A percentile compares a stretch with the other conserved stretches of the same genome.
phyloP scores from a whole-genome alignment of 2,329 filamentous ascomycete species.

The Apiospora koreana region DNA sequence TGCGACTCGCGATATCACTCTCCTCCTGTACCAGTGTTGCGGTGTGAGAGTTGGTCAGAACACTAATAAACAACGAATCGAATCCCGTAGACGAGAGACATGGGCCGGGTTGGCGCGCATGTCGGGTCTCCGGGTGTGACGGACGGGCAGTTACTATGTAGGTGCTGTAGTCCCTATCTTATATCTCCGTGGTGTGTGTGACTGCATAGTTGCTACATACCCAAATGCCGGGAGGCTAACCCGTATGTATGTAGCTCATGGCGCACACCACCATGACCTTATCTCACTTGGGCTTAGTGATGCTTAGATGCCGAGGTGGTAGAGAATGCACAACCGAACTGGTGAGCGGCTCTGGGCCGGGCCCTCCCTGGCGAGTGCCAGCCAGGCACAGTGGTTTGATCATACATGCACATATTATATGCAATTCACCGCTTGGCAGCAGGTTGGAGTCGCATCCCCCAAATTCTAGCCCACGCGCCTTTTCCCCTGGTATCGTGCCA shows the following conservation, averaged over 20 bases:
- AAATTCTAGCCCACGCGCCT: background rate
- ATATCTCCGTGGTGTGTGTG: background rate
- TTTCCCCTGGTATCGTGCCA: background rate
- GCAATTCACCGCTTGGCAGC: background rate
- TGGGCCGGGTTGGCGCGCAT: background rate
- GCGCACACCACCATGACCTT: background rate
- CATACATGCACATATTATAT: background rate
- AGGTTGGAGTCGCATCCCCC: background rate
- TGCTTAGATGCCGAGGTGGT: background rate
- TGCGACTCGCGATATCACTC: background rate
- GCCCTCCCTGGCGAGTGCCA: background rate
- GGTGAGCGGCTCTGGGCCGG: background rate
- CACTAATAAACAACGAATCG: background rate
- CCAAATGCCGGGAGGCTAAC: conserved; percentile 1
- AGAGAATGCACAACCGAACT: background rate
- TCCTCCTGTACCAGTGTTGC: background rate
- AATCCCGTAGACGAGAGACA: background rate
- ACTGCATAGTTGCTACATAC: too few relatives aligned
- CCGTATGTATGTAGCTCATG: background rate
- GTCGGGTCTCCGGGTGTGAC: background rate
- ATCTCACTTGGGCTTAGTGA: background rate
- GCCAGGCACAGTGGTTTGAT: background rate
- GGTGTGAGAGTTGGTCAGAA: background rate
- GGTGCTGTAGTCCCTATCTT: background rate
- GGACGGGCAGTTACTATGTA: background rate